Percentiles rank a stretch among this genome's conserved stretches.
Conservation (phyloP, 768 basidiomycete genomes). For the Leccinum imitatum region DNA sequence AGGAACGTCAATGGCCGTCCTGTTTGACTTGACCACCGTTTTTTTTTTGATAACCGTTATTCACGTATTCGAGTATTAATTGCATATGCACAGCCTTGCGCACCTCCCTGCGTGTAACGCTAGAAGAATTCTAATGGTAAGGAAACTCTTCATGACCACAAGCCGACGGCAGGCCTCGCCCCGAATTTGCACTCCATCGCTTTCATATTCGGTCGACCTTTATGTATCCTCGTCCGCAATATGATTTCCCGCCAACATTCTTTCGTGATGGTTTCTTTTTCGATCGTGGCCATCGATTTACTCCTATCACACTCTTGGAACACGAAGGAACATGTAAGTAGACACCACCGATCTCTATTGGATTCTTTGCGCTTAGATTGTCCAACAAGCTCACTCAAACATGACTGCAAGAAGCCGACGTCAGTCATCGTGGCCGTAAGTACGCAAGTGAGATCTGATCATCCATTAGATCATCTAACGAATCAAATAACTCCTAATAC, state of each 20-base stretch:
- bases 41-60: slow-evolving; percentile 17
- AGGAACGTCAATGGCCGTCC: background rate
- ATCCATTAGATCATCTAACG: background rate
- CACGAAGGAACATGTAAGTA: background rate
- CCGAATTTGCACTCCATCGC: background rate
- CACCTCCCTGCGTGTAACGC: background rate
- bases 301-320: background rate
- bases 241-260: background rate
- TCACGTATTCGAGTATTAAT: slow-evolving; percentile 19
- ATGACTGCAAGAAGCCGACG: background rate
- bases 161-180: background rate
- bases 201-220: background rate
- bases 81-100: slow-evolving; percentile 4
- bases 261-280: background rate
- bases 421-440: background rate
- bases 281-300: background rate
- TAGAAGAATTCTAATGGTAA: background rate
- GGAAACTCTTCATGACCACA: background rate
- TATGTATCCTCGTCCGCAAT: background rate
- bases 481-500: background rate
- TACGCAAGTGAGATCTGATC: background rate
- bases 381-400: background rate
- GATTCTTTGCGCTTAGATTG: background rate
- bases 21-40: background rate
- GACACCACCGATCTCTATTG: background rate